Evolutionary conservation across 75 land plant genomes (phyloP), one percentile per base, ranked within the genome.

Genomic region (Isoetes taiwanensis): DNA sequence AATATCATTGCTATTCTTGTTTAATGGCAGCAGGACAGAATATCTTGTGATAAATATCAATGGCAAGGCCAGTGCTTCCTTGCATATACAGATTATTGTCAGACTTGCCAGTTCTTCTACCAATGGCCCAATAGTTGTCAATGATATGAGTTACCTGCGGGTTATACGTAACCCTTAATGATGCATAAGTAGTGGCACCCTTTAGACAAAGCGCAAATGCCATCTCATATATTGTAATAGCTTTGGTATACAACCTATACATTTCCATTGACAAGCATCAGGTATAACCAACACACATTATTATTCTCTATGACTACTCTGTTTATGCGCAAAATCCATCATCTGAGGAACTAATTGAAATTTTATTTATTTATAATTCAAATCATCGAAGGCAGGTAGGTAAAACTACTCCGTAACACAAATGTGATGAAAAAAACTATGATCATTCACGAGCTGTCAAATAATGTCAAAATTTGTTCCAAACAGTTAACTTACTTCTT

Each of bases 141-240:
- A 3, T 43, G 24, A 43, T 20, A 2, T 3, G 3, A 25, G 30
- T 19, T 73, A 85, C 99, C 99, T 76, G 85, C 34, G 88, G 65
- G 68, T 93, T 95, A 37, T 81, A 78, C 4, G 90, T 88, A 65
- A 89, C 87, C 31, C 86, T 95, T 28, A 93, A 80, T 32, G 96
- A 95, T 29, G 99, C 79, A 76, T 79, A 93, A 25, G 99, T 80
- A 56, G 81, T 75, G 48, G 83, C 71, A 66, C 86, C 86, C 68
- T 68, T 74, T 3, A 79, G 85, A 37, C 78, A 81, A 54, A 93
- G 80, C 43, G 83, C 65, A 30, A 93, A 67, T 30, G 99, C 99
- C 77, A 74, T 81, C 74, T 93, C 96, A 76, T 93, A 93, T 52
- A 69, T 68, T 9, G 68, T 52, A 16, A 93, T 84, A 27, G 99